Base-by-base conservation (phyloP, 2,329 filamentous ascomycete genomes). In the Fusarium solani-melongenae region DNA sequence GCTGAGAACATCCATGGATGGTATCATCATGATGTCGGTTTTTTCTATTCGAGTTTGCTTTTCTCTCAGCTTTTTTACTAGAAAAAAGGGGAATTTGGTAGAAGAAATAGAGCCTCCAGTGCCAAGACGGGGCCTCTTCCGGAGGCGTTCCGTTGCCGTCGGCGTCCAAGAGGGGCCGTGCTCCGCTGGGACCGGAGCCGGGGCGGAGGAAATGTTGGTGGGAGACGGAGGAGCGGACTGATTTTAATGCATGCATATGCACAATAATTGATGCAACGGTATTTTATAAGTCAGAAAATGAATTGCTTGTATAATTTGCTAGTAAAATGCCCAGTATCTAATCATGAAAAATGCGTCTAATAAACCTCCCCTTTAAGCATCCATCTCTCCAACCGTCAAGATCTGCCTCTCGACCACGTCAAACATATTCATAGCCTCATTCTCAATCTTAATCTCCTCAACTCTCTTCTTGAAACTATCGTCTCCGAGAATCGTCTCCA, bases 1-100 rank as follows among this genome's bases (percentile, higher is more conserved):
- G n/a, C 81, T 83, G 56, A 86, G 78, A n/a, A 71, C 72, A 41
- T 81, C 76, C 82, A 86, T 84, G 68, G 80, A 82, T 51, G 77
- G 76, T 61, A 76, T 76, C 2, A 78, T 73, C 81, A 82, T 84
- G 34, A 55, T 55, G 44, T 14, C 22, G n/a, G 20, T n/a, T 41
- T 31, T 31, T 31, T 2, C 29, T 31, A 31, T 31, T 31, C 10
- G 29, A 31, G 27, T 29, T 29, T 29, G 9, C 2, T 8, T 31
- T 31, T 31, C 29, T 31, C 24, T 31, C 46, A 20, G 9, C 11
- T 53, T 31, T 31, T 31, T 53, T 14, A 6, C 27, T 31, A 4
- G 27, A 53, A 53, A 53, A 53, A 51, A 24, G 46, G 17, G 24
- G 14, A 49, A 3, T n/a, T 49, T 49, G 24, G 24, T 49, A 53